phyloP scores from a whole-genome alignment of 1,284 basidiomycete species.

The Melampsora americana region DNA sequence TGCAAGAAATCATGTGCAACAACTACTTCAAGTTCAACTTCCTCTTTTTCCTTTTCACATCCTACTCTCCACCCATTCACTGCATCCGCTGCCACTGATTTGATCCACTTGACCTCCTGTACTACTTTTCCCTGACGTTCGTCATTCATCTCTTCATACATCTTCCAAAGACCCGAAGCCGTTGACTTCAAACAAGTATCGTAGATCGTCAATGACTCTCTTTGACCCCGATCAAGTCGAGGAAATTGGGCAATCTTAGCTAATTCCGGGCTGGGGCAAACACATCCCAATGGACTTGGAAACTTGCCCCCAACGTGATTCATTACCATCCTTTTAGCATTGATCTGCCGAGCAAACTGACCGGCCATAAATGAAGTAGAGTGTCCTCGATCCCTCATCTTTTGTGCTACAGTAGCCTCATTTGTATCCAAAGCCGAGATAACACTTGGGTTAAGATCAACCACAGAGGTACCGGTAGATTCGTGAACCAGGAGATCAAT shows the following conservation, averaged over 20 bases:
- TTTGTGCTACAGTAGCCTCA: conserved; percentile 60
- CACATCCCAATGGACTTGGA: conserved; percentile 13
- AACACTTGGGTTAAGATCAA: conserved; percentile 56
- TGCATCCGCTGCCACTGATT: conserved; percentile 24
- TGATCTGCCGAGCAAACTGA: conserved; percentile 66
- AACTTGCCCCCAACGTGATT: conserved; percentile 70
- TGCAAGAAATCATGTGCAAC: conserved; percentile 39
- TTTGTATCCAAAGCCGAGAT: conserved; percentile 53
- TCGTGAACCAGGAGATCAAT: conserved; percentile 58
- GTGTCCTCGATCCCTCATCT: conserved; percentile 68
- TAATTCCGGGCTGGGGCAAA: conserved; percentile 27
- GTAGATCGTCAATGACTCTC: not conserved
- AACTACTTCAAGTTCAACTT: not conserved
- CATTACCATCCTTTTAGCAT: conserved; percentile 67
- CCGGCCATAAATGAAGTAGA: conserved; percentile 80
- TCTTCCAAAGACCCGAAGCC: conserved; percentile 30
- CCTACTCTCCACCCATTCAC: conserved; percentile 15
- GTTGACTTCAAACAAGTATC: conserved; percentile 7
- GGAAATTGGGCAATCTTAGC: not conserved
- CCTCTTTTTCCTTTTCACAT: not conserved
- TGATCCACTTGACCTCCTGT: conserved; percentile 24
- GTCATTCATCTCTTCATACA: conserved; percentile 20
- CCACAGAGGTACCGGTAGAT: conserved; percentile 56
- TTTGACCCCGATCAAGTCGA: not conserved
- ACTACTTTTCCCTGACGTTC: conserved; percentile 11